Conservation (phyloP, 1,284 basidiomycete species). For the Apiotrichum siamense region DNA sequence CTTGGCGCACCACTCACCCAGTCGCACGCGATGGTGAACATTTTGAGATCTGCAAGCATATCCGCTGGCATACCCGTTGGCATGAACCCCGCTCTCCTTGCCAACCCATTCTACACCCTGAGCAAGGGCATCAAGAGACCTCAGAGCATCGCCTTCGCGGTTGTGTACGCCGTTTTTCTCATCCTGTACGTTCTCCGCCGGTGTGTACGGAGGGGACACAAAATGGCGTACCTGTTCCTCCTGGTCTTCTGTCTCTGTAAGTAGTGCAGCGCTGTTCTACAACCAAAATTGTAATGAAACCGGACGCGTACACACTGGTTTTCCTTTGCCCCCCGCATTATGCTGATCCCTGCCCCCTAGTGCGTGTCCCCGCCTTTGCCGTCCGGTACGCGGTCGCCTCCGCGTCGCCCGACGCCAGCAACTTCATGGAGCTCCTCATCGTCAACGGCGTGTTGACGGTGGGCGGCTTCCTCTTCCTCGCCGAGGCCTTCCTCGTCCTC, state of each 20-base stretch:
- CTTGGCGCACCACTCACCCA: no score
- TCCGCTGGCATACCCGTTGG: background rate
- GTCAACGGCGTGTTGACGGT: constrained; percentile 5
- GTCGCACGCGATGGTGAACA: no score
- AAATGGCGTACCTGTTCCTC: constrained; percentile 1
- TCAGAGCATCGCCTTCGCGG: constrained; percentile 2
- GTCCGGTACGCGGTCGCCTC: background rate
- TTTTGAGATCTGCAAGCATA: no score
- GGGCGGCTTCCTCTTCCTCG: constrained; percentile 10
- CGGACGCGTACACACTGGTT: no score
- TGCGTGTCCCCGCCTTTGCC: constrained; percentile 8
- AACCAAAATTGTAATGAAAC: no score
- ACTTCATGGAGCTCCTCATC: constrained; percentile 6
- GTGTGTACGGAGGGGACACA: no score
- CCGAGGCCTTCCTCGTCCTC: constrained; percentile 4
- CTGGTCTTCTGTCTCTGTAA: background rate
- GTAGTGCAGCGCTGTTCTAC: background rate
- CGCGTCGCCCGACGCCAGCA: background rate
- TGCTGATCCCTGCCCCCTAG: background rate
- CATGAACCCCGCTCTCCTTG: background rate
- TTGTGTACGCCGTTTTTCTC: background rate
- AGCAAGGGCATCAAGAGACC: background rate
- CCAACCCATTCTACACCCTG: constrained; percentile 5
- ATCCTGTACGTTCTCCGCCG: background rate
- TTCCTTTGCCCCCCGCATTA: no score